Conservation (phyloP, 495 filamentous ascomycete species). For the Talaromyces proteolyticus region DNA sequence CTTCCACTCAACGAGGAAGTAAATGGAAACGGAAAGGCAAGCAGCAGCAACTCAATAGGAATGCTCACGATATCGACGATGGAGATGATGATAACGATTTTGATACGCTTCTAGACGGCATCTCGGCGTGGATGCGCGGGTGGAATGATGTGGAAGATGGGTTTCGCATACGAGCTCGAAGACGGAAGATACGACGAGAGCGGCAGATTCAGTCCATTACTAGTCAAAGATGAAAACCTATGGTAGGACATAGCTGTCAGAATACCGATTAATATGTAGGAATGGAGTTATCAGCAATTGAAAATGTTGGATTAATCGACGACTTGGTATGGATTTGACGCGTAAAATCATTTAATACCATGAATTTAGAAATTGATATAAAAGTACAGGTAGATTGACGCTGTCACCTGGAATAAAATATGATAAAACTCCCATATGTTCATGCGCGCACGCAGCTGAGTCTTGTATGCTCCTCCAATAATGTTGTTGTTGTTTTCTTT, state of each 20-base stretch:
- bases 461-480: too few relatives aligned
- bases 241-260: too few relatives aligned
- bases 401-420: neutral
- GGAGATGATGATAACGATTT: conserved; percentile 13
- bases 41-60: neutral
- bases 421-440: neutral
- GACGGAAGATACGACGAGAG: conserved; percentile 17
- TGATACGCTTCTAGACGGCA: conserved; percentile 27
- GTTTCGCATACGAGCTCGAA: conserved; percentile 19
- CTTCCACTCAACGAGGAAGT: conserved; percentile 8
- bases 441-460: neutral
- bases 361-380: neutral
- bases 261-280: too few relatives aligned
- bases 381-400: neutral
- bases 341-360: neutral
- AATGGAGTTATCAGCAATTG: too few relatives aligned
- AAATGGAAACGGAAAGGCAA: conserved; percentile 13
- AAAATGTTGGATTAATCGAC: too few relatives aligned
- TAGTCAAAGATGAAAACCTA: too few relatives aligned
- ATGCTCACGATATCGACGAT: too few relatives aligned
- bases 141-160: conserved; percentile 35
- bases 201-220: neutral
- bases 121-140: conserved; percentile 35
- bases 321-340: too few relatives aligned
- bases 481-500: too few relatives aligned